A percentile compares a stretch with the other conserved stretches of the same genome.
Conservation (phyloP, 2,329 filamentous ascomycete genomes). For the Aspergillus sp. region DNA sequence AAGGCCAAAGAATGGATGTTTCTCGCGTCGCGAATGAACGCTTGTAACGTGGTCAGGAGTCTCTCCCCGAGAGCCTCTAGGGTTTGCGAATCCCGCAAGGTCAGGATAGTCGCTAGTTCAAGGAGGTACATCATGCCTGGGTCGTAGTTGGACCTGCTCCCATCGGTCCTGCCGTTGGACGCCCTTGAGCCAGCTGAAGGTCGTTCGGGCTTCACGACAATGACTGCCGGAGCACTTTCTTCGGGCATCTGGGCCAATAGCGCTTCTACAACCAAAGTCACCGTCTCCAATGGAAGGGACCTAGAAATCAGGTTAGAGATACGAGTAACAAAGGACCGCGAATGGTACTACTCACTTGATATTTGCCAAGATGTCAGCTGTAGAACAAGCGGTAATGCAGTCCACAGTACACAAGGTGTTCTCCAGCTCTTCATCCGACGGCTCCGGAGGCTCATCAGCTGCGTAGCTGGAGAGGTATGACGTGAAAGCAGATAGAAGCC, state of each 20-base stretch:
- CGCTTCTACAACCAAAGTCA: constrained; percentile 67
- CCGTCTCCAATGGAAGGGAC: constrained; percentile 60
- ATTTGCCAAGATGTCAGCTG: constrained; percentile 79
- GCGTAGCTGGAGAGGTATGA: constrained; percentile 99
- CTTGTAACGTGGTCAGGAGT: constrained; percentile 78
- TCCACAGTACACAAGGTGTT: constrained; percentile 93
- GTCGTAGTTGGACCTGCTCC: constrained; percentile 70
- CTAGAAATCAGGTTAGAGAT: constrained; percentile 42
- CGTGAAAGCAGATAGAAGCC: constrained; percentile 90
- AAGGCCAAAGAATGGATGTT: constrained; percentile 81
- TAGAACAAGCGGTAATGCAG: constrained; percentile 85
- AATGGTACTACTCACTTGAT: constrained; percentile 63
- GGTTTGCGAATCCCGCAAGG: constrained; percentile 72
- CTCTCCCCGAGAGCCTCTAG: constrained; percentile 73
- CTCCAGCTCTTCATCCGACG: constrained; percentile 94
- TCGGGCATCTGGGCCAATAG: constrained; percentile 85
- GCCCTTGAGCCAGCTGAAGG: constrained; percentile 61
- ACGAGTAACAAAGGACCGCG: constrained; percentile 17
- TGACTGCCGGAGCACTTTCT: constrained; percentile 75
- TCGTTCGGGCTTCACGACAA: constrained; percentile 85
- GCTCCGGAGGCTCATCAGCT: constrained; percentile 94
- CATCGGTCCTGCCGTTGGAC: constrained; percentile 60
- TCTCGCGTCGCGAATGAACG: constrained; percentile 74
- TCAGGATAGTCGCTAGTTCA: constrained; percentile 82
- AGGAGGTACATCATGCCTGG: constrained; percentile 86